These are phyloP conservation scores for Flaveria brownii DNA, from an alignment of 129 eudicot species.

Conservation along the genomic window DNA sequence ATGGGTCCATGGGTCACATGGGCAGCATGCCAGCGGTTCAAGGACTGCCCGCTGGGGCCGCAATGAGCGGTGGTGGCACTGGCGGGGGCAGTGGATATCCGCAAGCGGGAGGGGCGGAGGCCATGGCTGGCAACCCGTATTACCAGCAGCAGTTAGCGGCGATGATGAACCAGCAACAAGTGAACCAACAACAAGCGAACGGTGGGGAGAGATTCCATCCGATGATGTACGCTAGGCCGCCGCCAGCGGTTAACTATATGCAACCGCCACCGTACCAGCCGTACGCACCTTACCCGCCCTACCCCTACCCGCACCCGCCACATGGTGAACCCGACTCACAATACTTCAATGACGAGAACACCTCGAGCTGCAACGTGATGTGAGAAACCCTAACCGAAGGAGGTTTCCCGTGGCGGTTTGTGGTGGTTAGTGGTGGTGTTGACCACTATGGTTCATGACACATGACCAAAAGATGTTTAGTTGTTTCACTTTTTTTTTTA, in stretches of 20 bases:
- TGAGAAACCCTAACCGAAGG: constrained; percentile 32
- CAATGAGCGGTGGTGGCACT: constrained; percentile 31
- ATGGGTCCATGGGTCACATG: constrained; percentile 42
- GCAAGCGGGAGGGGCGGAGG: constrained; percentile 51
- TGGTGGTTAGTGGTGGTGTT: constrained; percentile 22
- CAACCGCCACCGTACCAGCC: constrained; percentile 33
- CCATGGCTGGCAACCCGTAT: constrained; percentile 63
- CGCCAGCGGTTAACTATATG: constrained; percentile 87
- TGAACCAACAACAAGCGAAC: constrained; percentile 58
- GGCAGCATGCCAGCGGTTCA: constrained; percentile 68
- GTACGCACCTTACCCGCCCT: constrained; percentile 33
- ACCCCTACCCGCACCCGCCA: constrained; percentile 52
- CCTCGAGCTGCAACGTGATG: constrained; percentile 83
- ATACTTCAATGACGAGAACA: constrained; percentile 79
- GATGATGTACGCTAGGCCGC: constrained; percentile 91
- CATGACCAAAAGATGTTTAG: constrained; percentile 37
- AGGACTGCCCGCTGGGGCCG: constrained; percentile 67
- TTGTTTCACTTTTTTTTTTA: constrained; percentile 2
- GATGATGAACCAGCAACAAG: constrained; percentile 70
- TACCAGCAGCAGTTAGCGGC: constrained; percentile 68
- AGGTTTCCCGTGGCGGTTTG: constrained; percentile 18
- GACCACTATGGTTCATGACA: constrained; percentile 36
- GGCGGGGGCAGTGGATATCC: constrained; percentile 9
- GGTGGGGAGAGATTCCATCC: constrained; percentile 89
- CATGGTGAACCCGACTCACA: constrained; percentile 57